These are phyloP conservation scores for Kodamaea laetipori DNA, from an alignment of 805 yeast species.

Conservation along the genomic window DNA sequence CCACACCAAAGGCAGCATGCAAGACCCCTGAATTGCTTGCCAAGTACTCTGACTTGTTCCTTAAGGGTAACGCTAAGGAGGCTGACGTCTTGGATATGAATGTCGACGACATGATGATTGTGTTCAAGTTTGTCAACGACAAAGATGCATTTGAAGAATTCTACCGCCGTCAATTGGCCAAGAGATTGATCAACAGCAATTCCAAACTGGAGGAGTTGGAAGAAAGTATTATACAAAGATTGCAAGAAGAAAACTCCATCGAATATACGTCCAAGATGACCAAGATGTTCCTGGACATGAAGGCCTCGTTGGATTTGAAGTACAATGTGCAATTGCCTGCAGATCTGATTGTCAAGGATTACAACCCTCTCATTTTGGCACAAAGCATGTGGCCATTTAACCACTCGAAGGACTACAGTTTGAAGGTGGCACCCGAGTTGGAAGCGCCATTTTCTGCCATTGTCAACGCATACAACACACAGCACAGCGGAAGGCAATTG, in stretches of 20 bases:
- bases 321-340: conserved; percentile 49
- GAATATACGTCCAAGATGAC: conserved; percentile 94
- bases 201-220: conserved; percentile 86
- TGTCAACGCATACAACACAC: conserved; percentile 64
- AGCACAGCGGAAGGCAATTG: conserved; percentile 84
- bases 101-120: conserved; percentile 80
- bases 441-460: conserved; percentile 65
- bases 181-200: conserved; percentile 83
- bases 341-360: conserved; percentile 45
- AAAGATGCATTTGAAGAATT: conserved; percentile 94
- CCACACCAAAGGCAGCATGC: conserved; percentile 59
- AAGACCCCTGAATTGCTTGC: conserved; percentile 92
- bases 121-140: conserved; percentile 86
- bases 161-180: conserved; percentile 86
- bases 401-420: conserved; percentile 40
- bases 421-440: conserved; percentile 68
- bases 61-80: conserved; percentile 74
- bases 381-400: conserved; percentile 87
- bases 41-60: conserved; percentile 78
- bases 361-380: conserved; percentile 78
- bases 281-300: conserved; percentile 94
- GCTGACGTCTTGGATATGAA: conserved; percentile 70
- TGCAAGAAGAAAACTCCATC: conserved; percentile 85
- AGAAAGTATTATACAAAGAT: conserved; percentile 77
- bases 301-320: conserved; percentile 77